Percentiles rank a stretch among this genome's conserved stretches.
Conservation (phyloP, 805 yeast genomes). For the Wickerhamiella siamensis region DNA sequence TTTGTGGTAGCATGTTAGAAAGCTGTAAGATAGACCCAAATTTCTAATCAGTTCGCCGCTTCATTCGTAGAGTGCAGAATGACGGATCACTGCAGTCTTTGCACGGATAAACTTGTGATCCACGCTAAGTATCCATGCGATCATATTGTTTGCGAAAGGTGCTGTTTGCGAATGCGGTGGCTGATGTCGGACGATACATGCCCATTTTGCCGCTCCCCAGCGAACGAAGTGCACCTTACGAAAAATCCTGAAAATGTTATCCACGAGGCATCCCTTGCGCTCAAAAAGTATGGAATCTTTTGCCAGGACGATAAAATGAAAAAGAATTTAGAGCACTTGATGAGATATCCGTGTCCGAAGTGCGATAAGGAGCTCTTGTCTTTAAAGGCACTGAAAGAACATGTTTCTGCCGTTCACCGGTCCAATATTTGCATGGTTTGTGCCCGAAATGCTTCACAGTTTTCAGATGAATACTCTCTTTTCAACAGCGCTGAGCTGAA, state of each 20-base stretch:
- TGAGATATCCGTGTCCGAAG: constrained; percentile 25
- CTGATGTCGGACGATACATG: constrained; percentile 62
- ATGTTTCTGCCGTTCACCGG: constrained; percentile 48
- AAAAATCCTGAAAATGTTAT: constrained; percentile 28
- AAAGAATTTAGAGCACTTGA: constrained; percentile 41
- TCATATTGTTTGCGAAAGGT: constrained; percentile 69
- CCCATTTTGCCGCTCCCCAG: constrained; percentile 69
- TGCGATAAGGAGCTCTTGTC: constrained; percentile 26
- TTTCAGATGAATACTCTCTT: constrained; percentile 52
- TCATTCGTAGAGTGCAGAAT: too few species aligned
- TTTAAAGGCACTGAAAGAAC: constrained; percentile 44
- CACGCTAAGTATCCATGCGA: constrained; percentile 70
- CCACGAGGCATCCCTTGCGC: constrained; percentile 22
- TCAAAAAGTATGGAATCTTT: constrained; percentile 34
- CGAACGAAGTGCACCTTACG: constrained; percentile 28
- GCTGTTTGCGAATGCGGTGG: constrained; percentile 73
- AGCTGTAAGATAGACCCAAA: too few species aligned
- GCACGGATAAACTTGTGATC: constrained; percentile 57
- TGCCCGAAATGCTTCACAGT: constrained; percentile 59
- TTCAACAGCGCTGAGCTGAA: constrained; percentile 49
- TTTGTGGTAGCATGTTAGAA: too few species aligned
- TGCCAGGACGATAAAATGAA: constrained; percentile 43
- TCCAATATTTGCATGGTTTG: constrained; percentile 62
- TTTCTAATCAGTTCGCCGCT: background rate
- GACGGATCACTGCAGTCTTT: constrained; percentile 47